Base-by-base conservation (phyloP, 2,329 filamentous ascomycete species). In the Alternaria sp. region DNA sequence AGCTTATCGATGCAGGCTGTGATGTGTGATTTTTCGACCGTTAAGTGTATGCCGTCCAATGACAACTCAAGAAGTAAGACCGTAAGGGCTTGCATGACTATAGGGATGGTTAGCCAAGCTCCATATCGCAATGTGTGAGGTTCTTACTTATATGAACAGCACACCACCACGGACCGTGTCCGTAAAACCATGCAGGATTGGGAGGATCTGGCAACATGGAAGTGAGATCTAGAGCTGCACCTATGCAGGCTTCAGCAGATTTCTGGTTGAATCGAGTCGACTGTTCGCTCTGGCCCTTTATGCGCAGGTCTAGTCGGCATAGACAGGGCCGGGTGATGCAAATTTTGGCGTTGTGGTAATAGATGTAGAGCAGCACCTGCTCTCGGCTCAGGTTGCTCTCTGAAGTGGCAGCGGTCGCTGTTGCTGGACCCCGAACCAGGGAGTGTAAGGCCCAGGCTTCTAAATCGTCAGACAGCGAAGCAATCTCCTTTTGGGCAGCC, bases 321-420 rank as follows among this genome's bases (percentile, higher is more conserved):
- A 82, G 64, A 55, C 78, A 80, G 9, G 80, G 80, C 8, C 78
- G 76, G 15, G 73, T 78, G 26, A 79, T 78, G 19, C 81, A 73
- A 3, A 81, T 76, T 36, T 71, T 76, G 2, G 73, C 68, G 46
- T 73, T 79, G 50, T 73, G 73, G 52, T 78, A 82, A 12, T 71
- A 65, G 10, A 80, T 71, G 13, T 59, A 53, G 4, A 75, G 67
- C 13, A 73, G 28, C 3, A 71, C 26, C 5, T 61, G 63, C 32
- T 73, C 67, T 12, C 73, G 68, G 13, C 57, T 25, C 10, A 62
- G 12, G 36, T 26, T 51, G 26, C 49, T 30, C 25, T 45, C 28
- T 6, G 36, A 43, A 25, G 32, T 13, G 26, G 21, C 25, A 26
- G 36, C 26, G 11, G 19, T 30, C 23, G 53, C 30, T 6, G 55